phyloP scores from a whole-genome alignment of 2,329 filamentous ascomycete genomes.

The Remersonia thermophila region DNA sequence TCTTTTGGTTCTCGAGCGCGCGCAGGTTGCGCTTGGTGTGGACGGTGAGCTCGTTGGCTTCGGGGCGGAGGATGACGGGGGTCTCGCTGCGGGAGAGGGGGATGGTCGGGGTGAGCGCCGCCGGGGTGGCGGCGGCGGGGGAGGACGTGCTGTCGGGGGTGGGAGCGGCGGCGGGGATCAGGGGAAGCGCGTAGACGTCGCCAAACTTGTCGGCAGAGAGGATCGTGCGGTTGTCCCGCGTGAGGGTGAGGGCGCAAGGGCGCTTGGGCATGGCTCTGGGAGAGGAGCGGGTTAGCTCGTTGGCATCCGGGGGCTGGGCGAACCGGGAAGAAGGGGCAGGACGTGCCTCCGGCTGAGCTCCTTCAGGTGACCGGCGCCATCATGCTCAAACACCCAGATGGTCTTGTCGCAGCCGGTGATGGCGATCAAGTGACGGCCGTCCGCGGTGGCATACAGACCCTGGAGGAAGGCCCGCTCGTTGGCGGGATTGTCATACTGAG shows the following conservation, averaged over 20 bases:
- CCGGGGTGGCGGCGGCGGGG: constrained; percentile 3
- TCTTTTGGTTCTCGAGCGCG: constrained; percentile 47
- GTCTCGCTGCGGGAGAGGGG: constrained; percentile 13
- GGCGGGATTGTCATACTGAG: constrained; percentile 21
- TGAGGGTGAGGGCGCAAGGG: constrained; percentile 62
- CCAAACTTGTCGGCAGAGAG: constrained; percentile 90
- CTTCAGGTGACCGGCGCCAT: constrained; percentile 45
- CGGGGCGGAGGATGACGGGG: constrained; percentile 27
- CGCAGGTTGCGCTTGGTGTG: constrained; percentile 52
- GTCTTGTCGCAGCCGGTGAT: constrained; percentile 88
- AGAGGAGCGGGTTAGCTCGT: not conserved
- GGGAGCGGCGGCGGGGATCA: constrained; percentile 32
- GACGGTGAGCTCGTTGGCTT: constrained; percentile 47
- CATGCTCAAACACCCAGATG: constrained; percentile 67
- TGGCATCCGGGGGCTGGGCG: no score
- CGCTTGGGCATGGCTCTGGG: constrained; percentile 75
- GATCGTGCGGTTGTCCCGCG: constrained; percentile 58
- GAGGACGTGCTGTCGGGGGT: constrained; percentile 15
- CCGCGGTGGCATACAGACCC: constrained; percentile 49
- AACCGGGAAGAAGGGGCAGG: constrained; percentile 2
- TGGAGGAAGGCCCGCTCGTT: constrained; percentile 53
- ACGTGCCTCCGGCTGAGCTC: constrained; percentile 60
- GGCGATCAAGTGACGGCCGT: constrained; percentile 58
- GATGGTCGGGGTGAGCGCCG: not conserved
- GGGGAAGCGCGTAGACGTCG: constrained; percentile 80